Base-by-base conservation (phyloP, 2,329 filamentous ascomycete genomes). In the Fusarium staphyleae region DNA sequence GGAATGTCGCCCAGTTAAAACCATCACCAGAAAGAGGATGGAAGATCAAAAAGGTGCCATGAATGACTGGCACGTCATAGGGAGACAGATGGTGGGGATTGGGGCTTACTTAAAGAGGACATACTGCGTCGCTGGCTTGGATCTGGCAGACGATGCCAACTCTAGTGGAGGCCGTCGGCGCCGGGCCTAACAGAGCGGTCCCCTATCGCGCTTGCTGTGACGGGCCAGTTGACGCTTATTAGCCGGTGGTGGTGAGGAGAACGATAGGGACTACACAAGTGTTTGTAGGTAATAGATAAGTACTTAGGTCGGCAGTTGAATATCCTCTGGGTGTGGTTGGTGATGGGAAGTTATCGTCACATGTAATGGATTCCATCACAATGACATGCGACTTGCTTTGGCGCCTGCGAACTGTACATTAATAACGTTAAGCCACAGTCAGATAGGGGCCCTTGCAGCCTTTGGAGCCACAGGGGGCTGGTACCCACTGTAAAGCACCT, bases 41-140 rank as follows among this genome's bases (percentile, higher is more conserved):
- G 51, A 13, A 32, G 36, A 24, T 13, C n/a, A 24, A 34, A 36
- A 15, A 35, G 26, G 37, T 22, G 15, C 19, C 29, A 36, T 33
- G 39, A 52, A 66, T 56, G 49, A 46, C 56, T 52, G 52, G 62
- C 22, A 8, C 49, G 55, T 44, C 52, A 60, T 58, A 40, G 46
- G 36, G 43, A n/a, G n/a, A n/a, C n/a, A n/a, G 42, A 43, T 22
- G 35, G 54, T 55, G 65, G 62, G 54, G 59, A 52, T 48, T 4
- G 28, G 13, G 28, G 60, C 68, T 70, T 70, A 70, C 68, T 70
- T 48, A 70, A 66, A 40, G 68, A 66, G 52, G 60, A 43, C 69
- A 70, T 70, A 39, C 58, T 61, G 40, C 34, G 44, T 53, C 33
- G 49, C 34, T 39, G 34, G 44, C 43, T 35, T 19, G 43, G 33